Evolutionary conservation across 1,139 yeast species (phyloP).

Genomic region (Nematodospora anomalae): DNA sequence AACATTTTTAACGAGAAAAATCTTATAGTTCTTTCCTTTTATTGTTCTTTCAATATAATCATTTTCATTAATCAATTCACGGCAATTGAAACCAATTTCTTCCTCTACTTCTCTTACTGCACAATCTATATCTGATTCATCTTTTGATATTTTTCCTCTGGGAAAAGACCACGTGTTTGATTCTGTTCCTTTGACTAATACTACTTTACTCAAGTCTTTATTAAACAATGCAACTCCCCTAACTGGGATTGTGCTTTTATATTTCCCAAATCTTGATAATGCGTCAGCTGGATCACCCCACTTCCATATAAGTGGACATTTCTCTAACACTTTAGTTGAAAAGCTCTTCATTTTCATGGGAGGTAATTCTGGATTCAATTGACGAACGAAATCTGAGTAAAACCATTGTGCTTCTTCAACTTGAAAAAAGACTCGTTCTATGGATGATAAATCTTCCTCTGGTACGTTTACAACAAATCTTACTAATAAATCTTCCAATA

Average conservation of each 20-base stretch:
- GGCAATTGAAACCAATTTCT: slow-evolving; percentile 91
- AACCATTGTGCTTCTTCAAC: slow-evolving; percentile 99
- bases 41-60: slow-evolving; percentile 82
- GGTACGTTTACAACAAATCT: slow-evolving; percentile 92
- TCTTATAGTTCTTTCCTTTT: slow-evolving; percentile 81
- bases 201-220: slow-evolving; percentile 62
- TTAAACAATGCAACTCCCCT: slow-evolving; percentile 93
- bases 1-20: slow-evolving; percentile 74
- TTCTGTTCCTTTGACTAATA: slow-evolving; percentile 85
- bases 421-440: slow-evolving; percentile 88
- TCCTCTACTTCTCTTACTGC: slow-evolving; percentile 93
- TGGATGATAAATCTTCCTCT: slow-evolving; percentile 79
- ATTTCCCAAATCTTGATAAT: slow-evolving; percentile 71
- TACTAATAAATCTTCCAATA: slow-evolving; percentile 83
- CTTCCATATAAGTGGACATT: slow-evolving; percentile 84
- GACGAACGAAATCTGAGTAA: slow-evolving; percentile 81
- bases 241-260: slow-evolving; percentile 90
- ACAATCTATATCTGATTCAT: slow-evolving; percentile 86
- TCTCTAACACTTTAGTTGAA: slow-evolving; percentile 66
- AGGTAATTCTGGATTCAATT: slow-evolving; percentile 75
- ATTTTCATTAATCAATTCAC: slow-evolving; percentile 62
- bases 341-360: slow-evolving; percentile 77
- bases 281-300: slow-evolving; percentile 83
- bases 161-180: slow-evolving; percentile 94
- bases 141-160: slow-evolving; percentile 93